phyloP scores from a whole-genome alignment of 441 rosid species.

The Pelargonium fulgidum region DNA sequence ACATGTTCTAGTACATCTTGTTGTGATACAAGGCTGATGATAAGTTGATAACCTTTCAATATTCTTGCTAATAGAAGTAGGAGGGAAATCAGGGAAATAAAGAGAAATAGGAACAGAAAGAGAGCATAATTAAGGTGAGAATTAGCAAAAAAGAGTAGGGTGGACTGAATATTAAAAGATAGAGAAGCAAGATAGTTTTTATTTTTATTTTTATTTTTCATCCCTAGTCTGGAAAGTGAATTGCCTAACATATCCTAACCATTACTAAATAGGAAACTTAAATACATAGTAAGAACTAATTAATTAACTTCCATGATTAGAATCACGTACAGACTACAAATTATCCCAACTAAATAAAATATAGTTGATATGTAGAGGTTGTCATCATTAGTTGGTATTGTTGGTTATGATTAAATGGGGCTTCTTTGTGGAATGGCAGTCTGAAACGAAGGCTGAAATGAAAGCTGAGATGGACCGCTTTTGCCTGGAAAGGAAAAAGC shows the following conservation, averaged over 20 bases:
- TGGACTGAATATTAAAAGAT: neutral
- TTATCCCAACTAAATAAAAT: neutral
- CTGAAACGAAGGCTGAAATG: slow-evolving; percentile 88
- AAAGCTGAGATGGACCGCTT: slow-evolving; percentile 81
- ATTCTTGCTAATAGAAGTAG: neutral
- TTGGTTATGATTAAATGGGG: slow-evolving; percentile 17
- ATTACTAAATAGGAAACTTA: neutral
- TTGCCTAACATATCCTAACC: neutral
- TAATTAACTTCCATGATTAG: neutral
- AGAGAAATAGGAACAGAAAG: neutral
- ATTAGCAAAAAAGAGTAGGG: neutral
- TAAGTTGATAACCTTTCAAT: neutral
- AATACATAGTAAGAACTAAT: neutral
- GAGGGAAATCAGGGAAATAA: neutral
- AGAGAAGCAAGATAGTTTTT: neutral
- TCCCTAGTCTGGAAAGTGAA: no score
- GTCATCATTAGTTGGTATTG: neutral
- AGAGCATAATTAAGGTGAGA: slow-evolving; percentile 3
- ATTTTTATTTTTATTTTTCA: neutral
- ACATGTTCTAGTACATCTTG: slow-evolving; percentile 15
- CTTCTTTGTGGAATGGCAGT: slow-evolving; percentile 42
- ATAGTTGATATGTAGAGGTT: neutral
- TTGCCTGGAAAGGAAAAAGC: slow-evolving; percentile 80
- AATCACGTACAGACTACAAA: neutral
- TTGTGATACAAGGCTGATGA: neutral